These are phyloP conservation scores for Neurospora sp. DNA, from an alignment of 2,329 filamentous ascomycete species.

Conservation along the genomic window DNA sequence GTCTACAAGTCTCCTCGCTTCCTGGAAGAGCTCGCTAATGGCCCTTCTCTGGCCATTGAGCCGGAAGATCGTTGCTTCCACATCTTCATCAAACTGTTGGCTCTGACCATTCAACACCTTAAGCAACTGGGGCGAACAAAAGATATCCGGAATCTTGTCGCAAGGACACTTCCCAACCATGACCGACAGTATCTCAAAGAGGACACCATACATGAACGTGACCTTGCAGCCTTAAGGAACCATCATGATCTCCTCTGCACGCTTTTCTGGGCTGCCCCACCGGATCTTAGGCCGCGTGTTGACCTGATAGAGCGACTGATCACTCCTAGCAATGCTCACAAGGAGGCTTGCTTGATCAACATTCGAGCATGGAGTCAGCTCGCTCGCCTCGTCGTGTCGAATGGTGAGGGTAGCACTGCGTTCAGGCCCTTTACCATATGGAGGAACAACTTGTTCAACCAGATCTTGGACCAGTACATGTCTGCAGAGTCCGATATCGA, in stretches of 20 bases:
- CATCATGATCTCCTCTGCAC: slow-evolving; percentile 60
- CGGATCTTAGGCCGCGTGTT: slow-evolving; percentile 41
- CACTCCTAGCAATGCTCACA: slow-evolving; percentile 49
- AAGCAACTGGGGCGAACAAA: slow-evolving; percentile 38
- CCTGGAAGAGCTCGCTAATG: slow-evolving; percentile 41
- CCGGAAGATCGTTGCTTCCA: slow-evolving; percentile 55
- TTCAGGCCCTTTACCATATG: slow-evolving; percentile 44
- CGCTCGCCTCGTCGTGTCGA: slow-evolving; percentile 46
- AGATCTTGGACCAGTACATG: slow-evolving; percentile 47
- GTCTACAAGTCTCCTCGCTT: slow-evolving; percentile 52
- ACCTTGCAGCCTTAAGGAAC: slow-evolving; percentile 55
- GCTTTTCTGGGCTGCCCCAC: slow-evolving; percentile 54
- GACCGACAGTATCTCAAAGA: slow-evolving; percentile 56
- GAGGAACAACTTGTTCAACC: slow-evolving; percentile 48
- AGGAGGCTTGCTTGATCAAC: slow-evolving; percentile 56
- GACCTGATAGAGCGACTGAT: slow-evolving; percentile 51
- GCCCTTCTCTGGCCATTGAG: slow-evolving; percentile 39
- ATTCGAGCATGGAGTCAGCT: slow-evolving; percentile 54
- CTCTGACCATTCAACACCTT: slow-evolving; percentile 44
- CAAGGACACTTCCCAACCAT: slow-evolving; percentile 56
- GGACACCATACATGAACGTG: slow-evolving; percentile 46
- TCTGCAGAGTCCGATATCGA: slow-evolving; percentile 47
- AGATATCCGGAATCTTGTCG: slow-evolving; percentile 51
- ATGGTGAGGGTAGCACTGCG: slow-evolving; percentile 28
- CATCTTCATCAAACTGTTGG: slow-evolving; percentile 56